phyloP scores from a whole-genome alignment of 306 rosid species.

The Dryas octopetala region DNA sequence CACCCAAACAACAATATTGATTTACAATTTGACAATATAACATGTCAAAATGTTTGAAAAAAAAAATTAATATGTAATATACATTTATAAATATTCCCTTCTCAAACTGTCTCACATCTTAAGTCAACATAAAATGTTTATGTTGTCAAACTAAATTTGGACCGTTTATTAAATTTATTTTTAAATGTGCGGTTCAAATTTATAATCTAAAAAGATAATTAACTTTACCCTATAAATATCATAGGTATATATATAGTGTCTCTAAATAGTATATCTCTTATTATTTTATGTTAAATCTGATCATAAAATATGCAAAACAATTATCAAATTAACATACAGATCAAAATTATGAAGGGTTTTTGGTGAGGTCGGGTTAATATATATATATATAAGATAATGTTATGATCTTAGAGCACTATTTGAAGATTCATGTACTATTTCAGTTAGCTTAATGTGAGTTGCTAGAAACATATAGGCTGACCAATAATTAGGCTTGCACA shows the following conservation, averaged over 20 bases:
- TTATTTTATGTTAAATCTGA: no score
- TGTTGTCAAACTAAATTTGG: no score
- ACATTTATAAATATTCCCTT: neutral
- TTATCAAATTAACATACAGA: neutral
- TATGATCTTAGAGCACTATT: neutral
- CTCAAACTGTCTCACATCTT: no score
- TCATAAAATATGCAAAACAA: no score
- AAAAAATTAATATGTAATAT: neutral
- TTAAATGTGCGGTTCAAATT: no score
- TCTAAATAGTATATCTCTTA: neutral
- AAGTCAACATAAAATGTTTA: no score
- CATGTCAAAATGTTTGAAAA: neutral
- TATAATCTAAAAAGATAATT: no score
- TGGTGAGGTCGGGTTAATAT: neutral
- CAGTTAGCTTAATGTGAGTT: neutral
- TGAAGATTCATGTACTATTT: neutral
- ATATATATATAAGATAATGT: neutral
- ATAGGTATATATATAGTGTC: no score
- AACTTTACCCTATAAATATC: no score
- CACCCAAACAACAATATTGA: no score
- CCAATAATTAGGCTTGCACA: neutral
- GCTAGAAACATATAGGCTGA: constrained; percentile 1
- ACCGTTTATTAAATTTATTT: no score
- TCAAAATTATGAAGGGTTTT: neutral
- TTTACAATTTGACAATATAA: no score